Evolutionary conservation across 2,329 filamentous ascomycete genomes (phyloP).

Genomic region (Cercospora sp.): DNA sequence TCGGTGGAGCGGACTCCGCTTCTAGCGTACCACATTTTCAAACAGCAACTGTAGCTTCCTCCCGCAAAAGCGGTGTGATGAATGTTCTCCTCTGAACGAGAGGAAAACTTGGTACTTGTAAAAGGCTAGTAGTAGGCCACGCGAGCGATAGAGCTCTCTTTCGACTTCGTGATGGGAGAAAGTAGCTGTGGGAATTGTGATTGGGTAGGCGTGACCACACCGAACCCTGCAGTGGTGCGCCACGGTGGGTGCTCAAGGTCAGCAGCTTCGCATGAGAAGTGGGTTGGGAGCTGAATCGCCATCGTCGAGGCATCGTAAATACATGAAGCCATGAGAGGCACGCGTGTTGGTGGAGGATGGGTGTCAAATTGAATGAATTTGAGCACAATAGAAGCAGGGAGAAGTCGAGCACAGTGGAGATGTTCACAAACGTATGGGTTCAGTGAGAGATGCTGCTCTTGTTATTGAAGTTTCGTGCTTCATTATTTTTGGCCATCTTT

Average conservation of each 20-base stretch:
- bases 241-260: neutral
- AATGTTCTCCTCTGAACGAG: neutral
- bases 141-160: neutral
- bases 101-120: neutral
- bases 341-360: no score
- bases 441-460: no score
- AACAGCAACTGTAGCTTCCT: neutral
- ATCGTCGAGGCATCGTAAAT: no score
- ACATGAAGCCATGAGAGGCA: no score
- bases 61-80: neutral
- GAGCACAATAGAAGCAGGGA: no score
- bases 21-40: neutral
- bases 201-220: neutral
- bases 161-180: neutral
- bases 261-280: neutral
- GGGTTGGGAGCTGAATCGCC: neutral
- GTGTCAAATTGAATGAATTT: no score
- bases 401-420: no score
- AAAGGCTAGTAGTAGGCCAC: neutral
- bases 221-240: neutral
- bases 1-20: neutral
- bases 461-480: neutral
- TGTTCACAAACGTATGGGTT: no score
- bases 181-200: neutral
- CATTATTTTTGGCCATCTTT: neutral